phyloP scores from a whole-genome alignment of 2,329 filamentous ascomycete genomes.

The Ploettnerulaceae sp. region DNA sequence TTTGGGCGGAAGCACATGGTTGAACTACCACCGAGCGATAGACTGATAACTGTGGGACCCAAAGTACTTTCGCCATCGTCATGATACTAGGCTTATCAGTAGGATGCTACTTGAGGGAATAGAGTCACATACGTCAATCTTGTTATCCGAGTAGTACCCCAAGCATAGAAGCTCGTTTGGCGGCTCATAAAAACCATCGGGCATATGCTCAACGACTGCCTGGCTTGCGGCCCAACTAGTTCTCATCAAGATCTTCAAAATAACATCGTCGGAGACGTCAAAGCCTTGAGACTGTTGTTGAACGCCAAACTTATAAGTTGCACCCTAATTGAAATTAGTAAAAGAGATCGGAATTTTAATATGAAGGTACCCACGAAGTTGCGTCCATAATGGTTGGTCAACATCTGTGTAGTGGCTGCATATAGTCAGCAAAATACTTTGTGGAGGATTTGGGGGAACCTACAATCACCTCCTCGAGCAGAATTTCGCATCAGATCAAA shows the following conservation, averaged over 20 bases:
- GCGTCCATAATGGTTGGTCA: constrained; percentile 37
- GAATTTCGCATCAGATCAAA: constrained; percentile 44
- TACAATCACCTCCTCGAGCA: constrained; percentile 37
- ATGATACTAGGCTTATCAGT: constrained; percentile 45
- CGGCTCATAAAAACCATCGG: constrained; percentile 30
- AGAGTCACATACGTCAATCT: constrained; percentile 45
- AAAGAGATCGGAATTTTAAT: background rate
- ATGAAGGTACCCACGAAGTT: constrained; percentile 44
- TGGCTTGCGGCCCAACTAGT: constrained; percentile 50
- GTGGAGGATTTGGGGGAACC: constrained; percentile 21
- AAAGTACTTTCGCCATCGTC: constrained; percentile 62
- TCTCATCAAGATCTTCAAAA: constrained; percentile 47
- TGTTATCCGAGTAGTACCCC: constrained; percentile 56
- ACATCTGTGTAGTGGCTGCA: constrained; percentile 1
- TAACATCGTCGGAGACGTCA: constrained; percentile 41
- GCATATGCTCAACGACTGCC: constrained; percentile 34
- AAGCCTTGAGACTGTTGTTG: constrained; percentile 48
- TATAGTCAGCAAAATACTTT: background rate
- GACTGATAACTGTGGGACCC: constrained; percentile 56
- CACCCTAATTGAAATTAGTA: constrained; percentile 42
- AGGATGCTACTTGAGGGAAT: background rate
- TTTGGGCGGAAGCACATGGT: constrained; percentile 57
- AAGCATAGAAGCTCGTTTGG: constrained; percentile 63
- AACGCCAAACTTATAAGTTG: constrained; percentile 62
- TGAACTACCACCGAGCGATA: constrained; percentile 54